phyloP scores from a whole-genome alignment of 495 filamentous ascomycete species.

The Parathielavia hyrcaniae region DNA sequence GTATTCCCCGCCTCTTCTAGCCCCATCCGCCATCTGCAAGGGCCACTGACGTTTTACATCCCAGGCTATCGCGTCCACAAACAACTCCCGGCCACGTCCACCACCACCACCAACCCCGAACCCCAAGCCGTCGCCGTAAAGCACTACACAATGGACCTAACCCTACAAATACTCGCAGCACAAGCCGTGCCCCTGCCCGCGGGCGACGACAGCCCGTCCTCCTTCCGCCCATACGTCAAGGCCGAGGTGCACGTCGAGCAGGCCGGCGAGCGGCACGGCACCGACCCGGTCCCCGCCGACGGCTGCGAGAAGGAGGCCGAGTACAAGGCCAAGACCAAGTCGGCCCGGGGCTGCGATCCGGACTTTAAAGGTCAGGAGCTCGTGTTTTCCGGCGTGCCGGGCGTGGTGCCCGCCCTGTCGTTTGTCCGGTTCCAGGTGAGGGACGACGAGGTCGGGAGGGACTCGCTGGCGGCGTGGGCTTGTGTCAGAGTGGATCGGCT shows the following conservation, averaged over 20 bases:
- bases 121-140: slow-evolving; percentile 32
- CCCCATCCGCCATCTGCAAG: background rate
- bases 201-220: slow-evolving; percentile 47
- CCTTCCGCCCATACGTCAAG: slow-evolving; percentile 75
- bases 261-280: slow-evolving; percentile 42
- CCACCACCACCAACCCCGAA: background rate
- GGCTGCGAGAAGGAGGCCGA: slow-evolving; percentile 48
- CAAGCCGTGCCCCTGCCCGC: slow-evolving; percentile 52
- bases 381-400: slow-evolving; percentile 53
- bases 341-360: slow-evolving; percentile 54
- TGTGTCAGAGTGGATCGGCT: slow-evolving; percentile 79
- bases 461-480: slow-evolving; percentile 77
- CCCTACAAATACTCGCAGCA: slow-evolving; percentile 49
- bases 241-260: slow-evolving; percentile 76
- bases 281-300: slow-evolving; percentile 24
- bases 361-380: slow-evolving; percentile 64
- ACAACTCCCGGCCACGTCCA: background rate
- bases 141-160: slow-evolving; percentile 48
- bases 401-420: slow-evolving; percentile 68
- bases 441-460: slow-evolving; percentile 70
- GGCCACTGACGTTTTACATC: background rate
- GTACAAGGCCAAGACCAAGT: slow-evolving; percentile 65
- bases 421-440: slow-evolving; percentile 85
- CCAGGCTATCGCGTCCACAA: slow-evolving; percentile 11
- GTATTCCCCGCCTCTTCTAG: slow-evolving; percentile 27